phyloP scores from a whole-genome alignment of 352 stramenopile species.

The Nothophytophthora sp. region DNA sequence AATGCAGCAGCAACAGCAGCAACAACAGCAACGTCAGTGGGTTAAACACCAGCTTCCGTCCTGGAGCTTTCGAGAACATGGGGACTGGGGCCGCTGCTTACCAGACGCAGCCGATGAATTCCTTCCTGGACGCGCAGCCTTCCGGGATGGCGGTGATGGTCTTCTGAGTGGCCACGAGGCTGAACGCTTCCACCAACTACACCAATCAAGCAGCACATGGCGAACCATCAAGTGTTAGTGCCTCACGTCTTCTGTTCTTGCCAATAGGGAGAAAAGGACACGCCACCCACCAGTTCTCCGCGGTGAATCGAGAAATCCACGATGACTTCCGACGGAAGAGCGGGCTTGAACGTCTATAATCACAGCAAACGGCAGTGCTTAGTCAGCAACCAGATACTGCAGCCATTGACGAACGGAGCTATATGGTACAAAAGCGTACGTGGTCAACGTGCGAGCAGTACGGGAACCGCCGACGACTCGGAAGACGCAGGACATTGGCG shows the following conservation, averaged over 20 bases:
- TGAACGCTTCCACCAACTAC: conserved; percentile 83
- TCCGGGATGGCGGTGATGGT: conserved; percentile 49
- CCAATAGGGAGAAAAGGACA: too few relatives aligned
- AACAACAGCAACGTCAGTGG: too few relatives aligned
- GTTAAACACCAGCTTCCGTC: neutral
- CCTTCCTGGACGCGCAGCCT: conserved; percentile 72
- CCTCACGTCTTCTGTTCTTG: too few relatives aligned
- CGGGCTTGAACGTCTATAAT: conserved; percentile 68
- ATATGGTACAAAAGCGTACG: conserved; percentile 38
- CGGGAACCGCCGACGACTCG: conserved; percentile 75
- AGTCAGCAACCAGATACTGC: too few relatives aligned
- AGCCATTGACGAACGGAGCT: too few relatives aligned
- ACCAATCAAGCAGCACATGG: too few relatives aligned
- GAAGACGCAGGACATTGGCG: conserved; percentile 69
- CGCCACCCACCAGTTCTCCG: conserved; percentile 78
- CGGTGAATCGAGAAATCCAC: conserved; percentile 86
- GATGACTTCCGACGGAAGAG: conserved; percentile 69
- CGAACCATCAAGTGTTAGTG: too few relatives aligned
- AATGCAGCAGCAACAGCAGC: conserved; percentile 1
- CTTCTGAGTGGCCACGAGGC: conserved; percentile 60
- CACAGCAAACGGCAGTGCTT: neutral
- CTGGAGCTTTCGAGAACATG: too few relatives aligned
- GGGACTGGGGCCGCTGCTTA: conserved; percentile 25
- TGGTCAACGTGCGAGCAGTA: conserved; percentile 83
- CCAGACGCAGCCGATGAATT: conserved; percentile 82